These are phyloP conservation scores for Rubia yunnanensis DNA, from an alignment of 257 asterid species.

Conservation along the genomic window DNA sequence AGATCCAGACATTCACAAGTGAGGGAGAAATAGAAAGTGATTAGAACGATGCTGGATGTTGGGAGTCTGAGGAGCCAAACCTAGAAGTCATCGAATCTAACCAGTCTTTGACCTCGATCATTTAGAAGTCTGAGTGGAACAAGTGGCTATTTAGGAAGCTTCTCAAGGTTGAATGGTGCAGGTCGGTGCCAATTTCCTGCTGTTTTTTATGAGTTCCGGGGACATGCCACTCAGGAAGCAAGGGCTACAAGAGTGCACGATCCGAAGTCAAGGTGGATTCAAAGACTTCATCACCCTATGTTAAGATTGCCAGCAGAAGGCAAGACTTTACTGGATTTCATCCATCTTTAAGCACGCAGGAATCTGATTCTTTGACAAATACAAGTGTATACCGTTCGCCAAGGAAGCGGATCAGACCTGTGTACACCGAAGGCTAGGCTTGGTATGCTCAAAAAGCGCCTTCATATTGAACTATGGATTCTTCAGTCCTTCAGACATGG, in stretches of 20 bases:
- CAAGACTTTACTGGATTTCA: conserved; percentile 43
- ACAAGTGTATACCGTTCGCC: conserved; percentile 40
- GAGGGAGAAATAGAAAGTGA: conserved; percentile 36
- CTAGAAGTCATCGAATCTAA: conserved; percentile 41
- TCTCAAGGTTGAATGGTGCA: conserved; percentile 82
- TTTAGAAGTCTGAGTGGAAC: conserved; percentile 62
- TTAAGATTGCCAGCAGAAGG: conserved; percentile 38
- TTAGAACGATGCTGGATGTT: conserved; percentile 44
- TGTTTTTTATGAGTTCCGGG: conserved; percentile 84
- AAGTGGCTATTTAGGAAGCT: conserved; percentile 71
- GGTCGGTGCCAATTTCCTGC: conserved; percentile 75
- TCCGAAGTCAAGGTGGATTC: conserved; percentile 38
- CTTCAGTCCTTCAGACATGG: conserved; percentile 84
- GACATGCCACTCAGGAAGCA: conserved; percentile 62
- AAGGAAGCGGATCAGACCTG: conserved; percentile 39
- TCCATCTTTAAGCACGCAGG: conserved; percentile 45
- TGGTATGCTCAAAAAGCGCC: conserved; percentile 38
- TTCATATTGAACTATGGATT: conserved; percentile 62
- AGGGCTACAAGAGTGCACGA: conserved; percentile 57
- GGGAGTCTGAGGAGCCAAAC: conserved; percentile 52
- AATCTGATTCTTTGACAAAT: conserved; percentile 42
- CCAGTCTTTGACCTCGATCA: conserved; percentile 58
- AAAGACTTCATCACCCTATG: conserved; percentile 42
- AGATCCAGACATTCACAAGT: conserved; percentile 27
- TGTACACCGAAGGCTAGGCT: conserved; percentile 19